Percentiles rank a stretch among this genome's conserved stretches.
Conservation (phyloP, 768 basidiomycete species). For the Lenzites betulinus region DNA sequence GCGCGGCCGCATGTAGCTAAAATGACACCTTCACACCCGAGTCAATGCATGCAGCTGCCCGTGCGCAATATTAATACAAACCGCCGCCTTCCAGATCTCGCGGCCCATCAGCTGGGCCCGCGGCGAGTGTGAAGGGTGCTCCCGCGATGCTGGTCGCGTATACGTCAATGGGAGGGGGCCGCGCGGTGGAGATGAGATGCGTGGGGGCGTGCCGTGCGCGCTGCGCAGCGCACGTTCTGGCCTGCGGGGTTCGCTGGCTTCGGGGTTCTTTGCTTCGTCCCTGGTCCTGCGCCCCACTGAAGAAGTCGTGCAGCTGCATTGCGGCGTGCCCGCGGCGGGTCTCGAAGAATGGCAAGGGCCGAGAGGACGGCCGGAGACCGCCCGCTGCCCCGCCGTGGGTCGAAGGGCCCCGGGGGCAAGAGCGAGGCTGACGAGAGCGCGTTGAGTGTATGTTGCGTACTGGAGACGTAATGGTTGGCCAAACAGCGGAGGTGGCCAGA, state of each 20-base stretch:
- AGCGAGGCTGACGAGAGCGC: not conserved
- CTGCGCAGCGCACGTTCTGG: not conserved
- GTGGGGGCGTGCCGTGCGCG: not conserved
- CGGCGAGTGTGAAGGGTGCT: constrained; percentile 7
- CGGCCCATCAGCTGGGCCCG: not conserved
- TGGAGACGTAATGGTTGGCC: constrained; percentile 17
- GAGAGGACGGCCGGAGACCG: constrained; percentile 1
- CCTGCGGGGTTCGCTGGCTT: not conserved
- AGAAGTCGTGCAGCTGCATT: not conserved
- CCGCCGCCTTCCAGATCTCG: constrained; percentile 13
- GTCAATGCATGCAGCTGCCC: constrained; percentile 1
- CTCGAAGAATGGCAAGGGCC: not conserved
- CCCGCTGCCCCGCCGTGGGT: constrained; percentile 1
- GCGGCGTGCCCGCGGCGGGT: not conserved
- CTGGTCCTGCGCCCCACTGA: not conserved
- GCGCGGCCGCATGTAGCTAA: constrained; percentile 7
- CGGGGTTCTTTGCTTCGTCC: not conserved
- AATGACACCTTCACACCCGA: constrained; percentile 10
- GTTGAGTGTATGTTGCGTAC: constrained; percentile 13
- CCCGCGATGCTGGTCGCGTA: constrained; percentile 11
- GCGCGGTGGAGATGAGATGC: not conserved
- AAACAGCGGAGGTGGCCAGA: not conserved
- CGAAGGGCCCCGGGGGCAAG: not conserved
- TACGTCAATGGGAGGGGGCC: not conserved
- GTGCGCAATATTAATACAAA: no score